Evolutionary conservation across 2,329 filamentous ascomycete species (phyloP).

Genomic region (Lachnum nothofagi): DNA sequence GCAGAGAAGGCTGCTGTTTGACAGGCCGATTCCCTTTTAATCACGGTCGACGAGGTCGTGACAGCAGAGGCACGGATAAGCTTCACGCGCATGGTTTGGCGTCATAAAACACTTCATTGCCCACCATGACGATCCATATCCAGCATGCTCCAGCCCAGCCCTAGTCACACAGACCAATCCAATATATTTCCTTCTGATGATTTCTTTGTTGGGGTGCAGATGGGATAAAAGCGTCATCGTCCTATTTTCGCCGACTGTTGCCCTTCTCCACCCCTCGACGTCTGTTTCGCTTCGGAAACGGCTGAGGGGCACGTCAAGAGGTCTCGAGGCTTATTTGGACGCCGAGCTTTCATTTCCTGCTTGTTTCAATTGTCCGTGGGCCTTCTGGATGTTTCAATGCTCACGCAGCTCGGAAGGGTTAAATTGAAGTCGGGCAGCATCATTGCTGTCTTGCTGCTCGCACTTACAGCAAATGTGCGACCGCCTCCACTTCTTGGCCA

Average conservation of each 20-base stretch:
- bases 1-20: constrained; percentile 18
- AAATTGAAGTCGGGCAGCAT: background rate
- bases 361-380: background rate
- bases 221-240: too few relatives aligned
- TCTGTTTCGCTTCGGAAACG: constrained; percentile 2
- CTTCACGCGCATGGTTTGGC: constrained; percentile 19
- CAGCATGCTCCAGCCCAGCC: constrained; percentile 7
- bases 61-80: constrained; percentile 18
- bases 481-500: background rate
- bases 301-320: background rate
- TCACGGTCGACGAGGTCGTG: constrained; percentile 21
- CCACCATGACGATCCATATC: constrained; percentile 15
- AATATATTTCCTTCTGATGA: too few relatives aligned
- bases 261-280: background rate
- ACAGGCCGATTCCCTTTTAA: constrained; percentile 22
- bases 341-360: background rate
- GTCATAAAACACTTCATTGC: constrained; percentile 20
- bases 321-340: background rate
- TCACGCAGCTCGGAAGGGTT: background rate
- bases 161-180: constrained; percentile 20
- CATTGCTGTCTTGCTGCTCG: background rate
- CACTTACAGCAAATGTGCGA: background rate
- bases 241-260: background rate
- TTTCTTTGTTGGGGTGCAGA: too few relatives aligned
- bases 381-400: background rate